phyloP scores from a whole-genome alignment of 176 grass and related monocot species.

The Carex littledalei region DNA sequence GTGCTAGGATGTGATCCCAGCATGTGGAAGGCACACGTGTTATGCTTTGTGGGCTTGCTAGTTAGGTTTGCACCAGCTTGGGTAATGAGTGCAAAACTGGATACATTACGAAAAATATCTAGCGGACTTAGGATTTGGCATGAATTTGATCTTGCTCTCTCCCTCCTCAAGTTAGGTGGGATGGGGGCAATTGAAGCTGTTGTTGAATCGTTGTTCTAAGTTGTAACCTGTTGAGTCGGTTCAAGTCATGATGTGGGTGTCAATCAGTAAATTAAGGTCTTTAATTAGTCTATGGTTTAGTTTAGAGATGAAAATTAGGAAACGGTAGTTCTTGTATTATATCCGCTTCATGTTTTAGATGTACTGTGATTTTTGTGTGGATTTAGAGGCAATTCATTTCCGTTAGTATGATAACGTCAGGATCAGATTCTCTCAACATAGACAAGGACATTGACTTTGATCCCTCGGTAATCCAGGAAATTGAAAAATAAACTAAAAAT shows the following conservation, averaged over 20 bases:
- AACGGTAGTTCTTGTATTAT: not conserved
- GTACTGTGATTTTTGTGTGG: not conserved
- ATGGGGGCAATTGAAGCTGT: constrained; percentile 31
- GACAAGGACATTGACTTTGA: not conserved
- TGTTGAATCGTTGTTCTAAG: constrained; percentile 48
- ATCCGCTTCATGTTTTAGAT: not conserved
- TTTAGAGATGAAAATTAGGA: not conserved
- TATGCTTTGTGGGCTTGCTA: constrained; percentile 53
- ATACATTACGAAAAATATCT: constrained; percentile 47
- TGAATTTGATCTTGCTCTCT: constrained; percentile 51
- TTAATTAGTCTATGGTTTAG: not conserved
- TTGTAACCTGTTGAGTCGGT: not conserved
- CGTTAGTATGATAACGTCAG: not conserved
- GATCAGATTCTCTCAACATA: too few species aligned
- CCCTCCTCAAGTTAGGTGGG: constrained; percentile 60
- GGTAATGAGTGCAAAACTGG: constrained; percentile 41
- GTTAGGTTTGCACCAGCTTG: constrained; percentile 50
- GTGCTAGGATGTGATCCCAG: constrained; percentile 48
- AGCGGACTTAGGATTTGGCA: constrained; percentile 52
- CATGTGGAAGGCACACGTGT: constrained; percentile 52
- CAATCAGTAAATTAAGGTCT: not conserved
- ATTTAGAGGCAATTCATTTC: not conserved
- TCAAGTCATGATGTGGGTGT: not conserved
- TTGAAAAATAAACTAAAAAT: not conserved
- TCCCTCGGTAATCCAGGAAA: not conserved